Conservation (phyloP, 352 stramenopile species). For the Phytophthora constricta region DNA sequence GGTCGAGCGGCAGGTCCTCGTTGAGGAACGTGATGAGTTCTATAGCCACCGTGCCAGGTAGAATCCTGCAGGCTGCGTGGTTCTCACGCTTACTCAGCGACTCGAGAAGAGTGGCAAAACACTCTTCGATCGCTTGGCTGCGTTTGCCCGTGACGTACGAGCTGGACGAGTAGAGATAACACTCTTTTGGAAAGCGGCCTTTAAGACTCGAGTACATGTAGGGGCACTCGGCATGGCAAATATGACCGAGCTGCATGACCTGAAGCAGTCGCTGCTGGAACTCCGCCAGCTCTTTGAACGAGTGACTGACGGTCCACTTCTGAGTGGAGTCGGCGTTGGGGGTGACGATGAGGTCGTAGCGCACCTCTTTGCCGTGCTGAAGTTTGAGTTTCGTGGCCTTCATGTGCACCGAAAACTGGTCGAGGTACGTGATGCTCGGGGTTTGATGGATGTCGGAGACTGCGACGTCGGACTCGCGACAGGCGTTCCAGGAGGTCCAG, state of each 20-base stretch:
- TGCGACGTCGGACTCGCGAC: constrained; percentile 13
- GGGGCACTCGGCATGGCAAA: constrained; percentile 54
- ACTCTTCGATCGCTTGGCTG: constrained; percentile 38
- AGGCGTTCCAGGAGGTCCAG: constrained; percentile 17
- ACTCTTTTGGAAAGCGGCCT: constrained; percentile 67
- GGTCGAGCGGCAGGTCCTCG: constrained; percentile 67
- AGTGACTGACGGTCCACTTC: constrained; percentile 48
- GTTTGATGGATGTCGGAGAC: constrained; percentile 26
- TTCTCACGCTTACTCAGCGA: constrained; percentile 51
- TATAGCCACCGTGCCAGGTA: constrained; percentile 52
- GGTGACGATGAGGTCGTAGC: constrained; percentile 54
- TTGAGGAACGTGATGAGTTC: constrained; percentile 73
- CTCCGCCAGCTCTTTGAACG: constrained; percentile 55
- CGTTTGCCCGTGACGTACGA: constrained; percentile 43
- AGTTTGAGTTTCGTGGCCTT: constrained; percentile 24
- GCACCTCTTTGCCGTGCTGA: constrained; percentile 43
- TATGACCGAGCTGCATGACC: constrained; percentile 61
- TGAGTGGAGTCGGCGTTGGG: constrained; percentile 40
- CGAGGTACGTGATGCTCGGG: constrained; percentile 35
- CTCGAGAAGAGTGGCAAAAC: constrained; percentile 45
- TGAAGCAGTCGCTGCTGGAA: constrained; percentile 43
- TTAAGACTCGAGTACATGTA: constrained; percentile 74
- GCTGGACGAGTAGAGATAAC: constrained; percentile 52
- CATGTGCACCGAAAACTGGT: constrained; percentile 43
- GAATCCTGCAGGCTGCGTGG: constrained; percentile 51